Percentiles rank a stretch among this genome's conserved stretches.
Conservation (phyloP, 768 basidiomycete genomes). For the Boletus tomentosulus region DNA sequence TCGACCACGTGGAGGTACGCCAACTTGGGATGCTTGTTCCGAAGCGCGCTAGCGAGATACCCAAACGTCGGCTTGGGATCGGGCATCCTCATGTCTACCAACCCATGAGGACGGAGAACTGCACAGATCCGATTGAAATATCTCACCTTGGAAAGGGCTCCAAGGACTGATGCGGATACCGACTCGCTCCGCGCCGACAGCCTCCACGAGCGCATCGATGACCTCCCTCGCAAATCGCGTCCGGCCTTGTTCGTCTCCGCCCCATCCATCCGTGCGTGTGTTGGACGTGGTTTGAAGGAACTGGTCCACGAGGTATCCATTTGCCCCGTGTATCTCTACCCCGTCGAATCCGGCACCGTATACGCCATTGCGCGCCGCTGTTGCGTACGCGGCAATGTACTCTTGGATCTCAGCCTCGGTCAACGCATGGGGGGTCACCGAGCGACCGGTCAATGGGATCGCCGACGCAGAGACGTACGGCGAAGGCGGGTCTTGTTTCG, state of each 20-base stretch:
- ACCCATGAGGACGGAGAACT: too few relatives aligned
- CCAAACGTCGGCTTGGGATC: too few relatives aligned
- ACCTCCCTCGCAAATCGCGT: slow-evolving; percentile 28
- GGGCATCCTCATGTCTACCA: too few relatives aligned
- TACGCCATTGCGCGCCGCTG: slow-evolving; percentile 33
- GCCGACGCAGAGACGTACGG: slow-evolving; percentile 28
- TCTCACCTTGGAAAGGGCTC: slow-evolving; percentile 28
- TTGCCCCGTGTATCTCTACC: too few relatives aligned
- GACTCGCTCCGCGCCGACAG: slow-evolving; percentile 41
- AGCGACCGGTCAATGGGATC: too few relatives aligned
- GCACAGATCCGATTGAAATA: too few relatives aligned
- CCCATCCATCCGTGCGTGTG: slow-evolving; percentile 58
- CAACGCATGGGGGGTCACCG: too few relatives aligned
- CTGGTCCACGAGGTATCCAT: too few relatives aligned
- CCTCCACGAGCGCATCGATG: slow-evolving; percentile 36
- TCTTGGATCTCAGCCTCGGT: neutral
- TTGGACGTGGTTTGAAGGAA: slow-evolving; percentile 2
- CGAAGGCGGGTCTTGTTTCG: slow-evolving; percentile 32
- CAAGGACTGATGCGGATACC: slow-evolving; percentile 16
- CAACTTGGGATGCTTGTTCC: too few relatives aligned
- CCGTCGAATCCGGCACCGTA: slow-evolving; percentile 5
- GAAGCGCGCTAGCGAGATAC: too few relatives aligned
- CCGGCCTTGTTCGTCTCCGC: slow-evolving; percentile 51
- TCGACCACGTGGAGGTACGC: too few relatives aligned
- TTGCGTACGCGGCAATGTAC: slow-evolving; percentile 25